Base-by-base conservation (phyloP, 495 filamentous ascomycete genomes). In the Acidomyces sp. region DNA sequence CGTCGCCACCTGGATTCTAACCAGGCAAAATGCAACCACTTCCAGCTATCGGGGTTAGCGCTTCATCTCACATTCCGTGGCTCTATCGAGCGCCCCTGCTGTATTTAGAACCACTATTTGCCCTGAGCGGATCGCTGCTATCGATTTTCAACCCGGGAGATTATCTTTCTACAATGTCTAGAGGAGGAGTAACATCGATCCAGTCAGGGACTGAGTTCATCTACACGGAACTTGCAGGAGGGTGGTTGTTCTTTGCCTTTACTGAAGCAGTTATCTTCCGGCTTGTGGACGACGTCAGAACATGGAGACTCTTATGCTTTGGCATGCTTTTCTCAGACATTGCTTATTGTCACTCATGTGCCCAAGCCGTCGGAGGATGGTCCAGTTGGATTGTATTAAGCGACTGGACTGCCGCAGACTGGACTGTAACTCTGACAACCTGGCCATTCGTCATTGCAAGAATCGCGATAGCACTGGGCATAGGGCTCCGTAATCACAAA, bases 241-340 rank as follows among this genome's bases (percentile, higher is more conserved):
- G 35, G 12, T 46, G 43, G 43, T 22, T 46, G 9, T 22, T 39
- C 36, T 39, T 46, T 28, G 36, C 36, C 11, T 46, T 46, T 28
- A 46, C 43, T 12, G 43, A 46, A 40, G 43, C 20, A 4, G 43
- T 46, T 9, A 37, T 46, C 10, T 23, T 46, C 6, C 43, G 43
- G 6, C 37, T 46, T 6, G 43, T 46, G 11, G 43, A 46, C 20
- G 35, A 46, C 25, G 9, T 46, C n/a, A 6, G 36, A 4, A 28
- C 40, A 6, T 46, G 43, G 43, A 4, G 27, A 11, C 21, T 46
- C 16, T 23, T 46, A 13, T 46, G 43, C 27, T 21, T 46, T 4
- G 43, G 43, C 2, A 46, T 46, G 26, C 36, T 46, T 19, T 19
- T 46, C 9, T 46, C 43, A 19, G 43, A 46, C 23, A 2, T 34